Conservation (phyloP, 805 yeast species). For the Monosporozyma siamensis region DNA sequence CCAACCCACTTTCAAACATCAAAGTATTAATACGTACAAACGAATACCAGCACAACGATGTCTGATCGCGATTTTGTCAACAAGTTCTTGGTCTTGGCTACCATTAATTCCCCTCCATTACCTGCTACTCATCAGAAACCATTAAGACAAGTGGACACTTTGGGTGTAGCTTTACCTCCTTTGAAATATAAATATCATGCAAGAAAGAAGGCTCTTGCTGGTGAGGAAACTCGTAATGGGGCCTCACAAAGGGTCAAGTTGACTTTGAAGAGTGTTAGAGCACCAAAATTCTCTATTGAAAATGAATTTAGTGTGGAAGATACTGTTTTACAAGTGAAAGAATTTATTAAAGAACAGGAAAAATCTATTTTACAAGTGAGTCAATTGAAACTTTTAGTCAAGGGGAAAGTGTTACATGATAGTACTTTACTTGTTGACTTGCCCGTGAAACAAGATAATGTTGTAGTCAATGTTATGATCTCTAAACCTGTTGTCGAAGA, state of each 20-base stretch:
- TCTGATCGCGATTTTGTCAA: conserved; percentile 35
- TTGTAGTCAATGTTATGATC: conserved; percentile 39
- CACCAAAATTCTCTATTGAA: conserved; percentile 52
- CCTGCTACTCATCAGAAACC: conserved; percentile 25
- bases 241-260: conserved; percentile 14
- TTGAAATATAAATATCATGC: conserved; percentile 34
- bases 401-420: conserved; percentile 56
- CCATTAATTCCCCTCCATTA: conserved; percentile 33
- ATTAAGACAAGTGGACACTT: conserved; percentile 27
- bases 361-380: conserved; percentile 25
- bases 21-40: neutral
- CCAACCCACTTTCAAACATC: too few species aligned
- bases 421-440: conserved; percentile 32
- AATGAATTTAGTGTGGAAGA: conserved; percentile 20
- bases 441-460: conserved; percentile 16
- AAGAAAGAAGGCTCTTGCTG: conserved; percentile 8
- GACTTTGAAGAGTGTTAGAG: conserved; percentile 55
- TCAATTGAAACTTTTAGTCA: conserved; percentile 44
- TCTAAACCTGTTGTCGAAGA: conserved; percentile 14
- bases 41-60: too few species aligned
- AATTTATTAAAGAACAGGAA: conserved; percentile 14
- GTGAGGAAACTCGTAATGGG: neutral
- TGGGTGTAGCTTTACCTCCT: conserved; percentile 42
- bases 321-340: conserved; percentile 30
- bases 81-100: conserved; percentile 41